A percentile compares a stretch with the other conserved stretches of the same genome.
Evolutionary conservation across 2,329 filamentous ascomycete genomes (phyloP).

Genomic region (Cercospora zeina): DNA sequence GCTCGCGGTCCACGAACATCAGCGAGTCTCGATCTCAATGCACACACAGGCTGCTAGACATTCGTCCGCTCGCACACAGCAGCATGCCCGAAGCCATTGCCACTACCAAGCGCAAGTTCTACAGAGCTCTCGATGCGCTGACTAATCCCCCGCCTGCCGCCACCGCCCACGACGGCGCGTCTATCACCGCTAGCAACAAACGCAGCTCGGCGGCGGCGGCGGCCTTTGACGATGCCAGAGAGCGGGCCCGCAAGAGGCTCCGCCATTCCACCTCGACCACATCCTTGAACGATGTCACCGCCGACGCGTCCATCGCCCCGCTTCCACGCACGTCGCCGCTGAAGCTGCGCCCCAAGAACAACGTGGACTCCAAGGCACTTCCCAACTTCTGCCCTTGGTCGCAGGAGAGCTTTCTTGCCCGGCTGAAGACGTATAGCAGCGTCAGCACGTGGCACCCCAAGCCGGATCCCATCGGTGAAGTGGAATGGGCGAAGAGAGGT

Average conservation of each 20-base stretch:
- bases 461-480: constrained; percentile 78
- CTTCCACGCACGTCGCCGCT: constrained; percentile 34
- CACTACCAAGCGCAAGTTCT: constrained; percentile 81
- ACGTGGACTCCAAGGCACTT: constrained; percentile 25
- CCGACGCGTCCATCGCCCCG: constrained; percentile 31
- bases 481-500: constrained; percentile 90
- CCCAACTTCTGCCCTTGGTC: constrained; percentile 85
- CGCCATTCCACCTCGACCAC: constrained; percentile 36
- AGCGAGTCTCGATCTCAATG: neutral
- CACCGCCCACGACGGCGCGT: constrained; percentile 38
- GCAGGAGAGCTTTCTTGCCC: constrained; percentile 74
- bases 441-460: constrained; percentile 94
- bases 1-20: neutral
- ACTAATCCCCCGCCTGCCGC: constrained; percentile 47
- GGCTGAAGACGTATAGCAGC: constrained; percentile 85
- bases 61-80: neutral
- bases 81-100: constrained; percentile 59
- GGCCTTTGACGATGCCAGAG: constrained; percentile 32
- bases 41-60: neutral
- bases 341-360: constrained; percentile 16
- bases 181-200: constrained; percentile 36
- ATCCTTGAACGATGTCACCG: constrained; percentile 25
- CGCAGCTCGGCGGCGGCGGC: constrained; percentile 25
- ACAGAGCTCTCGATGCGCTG: constrained; percentile 66
- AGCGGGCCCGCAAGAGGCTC: constrained; percentile 37